Evolutionary conservation across 192 early-diverging fungal genomes (phyloP).

Genomic region (Coemansia sp.): DNA sequence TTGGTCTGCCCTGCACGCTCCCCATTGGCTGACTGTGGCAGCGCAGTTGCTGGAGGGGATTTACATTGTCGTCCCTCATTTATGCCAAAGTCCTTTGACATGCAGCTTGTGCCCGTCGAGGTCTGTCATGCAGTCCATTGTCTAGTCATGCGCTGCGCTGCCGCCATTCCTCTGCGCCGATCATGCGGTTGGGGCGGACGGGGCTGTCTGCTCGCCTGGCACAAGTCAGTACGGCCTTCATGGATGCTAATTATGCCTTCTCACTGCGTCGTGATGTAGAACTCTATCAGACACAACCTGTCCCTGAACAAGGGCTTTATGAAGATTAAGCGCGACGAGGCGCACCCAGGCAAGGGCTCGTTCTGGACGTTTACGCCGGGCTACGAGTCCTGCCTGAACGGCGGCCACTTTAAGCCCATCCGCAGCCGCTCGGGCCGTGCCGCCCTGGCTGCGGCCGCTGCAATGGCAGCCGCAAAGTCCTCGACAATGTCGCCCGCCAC

Average conservation of each 20-base stretch:
- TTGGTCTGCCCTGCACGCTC: slow-evolving; percentile 25
- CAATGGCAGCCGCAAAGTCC: slow-evolving; percentile 36
- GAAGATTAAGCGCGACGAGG: slow-evolving; percentile 72
- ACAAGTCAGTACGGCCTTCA: no score
- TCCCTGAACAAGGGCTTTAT: slow-evolving; percentile 83
- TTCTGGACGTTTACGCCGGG: slow-evolving; percentile 69
- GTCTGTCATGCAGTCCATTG: slow-evolving; percentile 11
- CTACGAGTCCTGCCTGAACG: slow-evolving; percentile 52
- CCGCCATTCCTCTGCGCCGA: slow-evolving; percentile 18
- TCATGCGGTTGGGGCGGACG: slow-evolving; percentile 6
- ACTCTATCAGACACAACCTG: slow-evolving; percentile 88
- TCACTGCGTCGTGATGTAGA: slow-evolving; percentile 58
- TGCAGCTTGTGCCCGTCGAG: slow-evolving; percentile 1
- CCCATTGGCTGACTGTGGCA: slow-evolving; percentile 10
- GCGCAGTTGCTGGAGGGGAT: slow-evolving; percentile 10
- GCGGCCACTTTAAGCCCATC: slow-evolving; percentile 55
- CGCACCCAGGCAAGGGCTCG: slow-evolving; percentile 81
- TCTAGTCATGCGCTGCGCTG: slow-evolving; percentile 7
- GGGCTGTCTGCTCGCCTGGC: not conserved
- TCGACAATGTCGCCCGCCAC: slow-evolving; percentile 6
- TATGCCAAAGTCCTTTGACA: slow-evolving; percentile 6
- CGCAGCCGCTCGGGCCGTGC: slow-evolving; percentile 55
- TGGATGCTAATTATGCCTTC: not conserved
- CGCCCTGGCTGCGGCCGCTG: slow-evolving; percentile 52
- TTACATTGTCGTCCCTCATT: slow-evolving; percentile 6